These are phyloP conservation scores for Zygotorulaspora mrakii DNA, from an alignment of 1,139 yeast genomes.

Conservation along the genomic window DNA sequence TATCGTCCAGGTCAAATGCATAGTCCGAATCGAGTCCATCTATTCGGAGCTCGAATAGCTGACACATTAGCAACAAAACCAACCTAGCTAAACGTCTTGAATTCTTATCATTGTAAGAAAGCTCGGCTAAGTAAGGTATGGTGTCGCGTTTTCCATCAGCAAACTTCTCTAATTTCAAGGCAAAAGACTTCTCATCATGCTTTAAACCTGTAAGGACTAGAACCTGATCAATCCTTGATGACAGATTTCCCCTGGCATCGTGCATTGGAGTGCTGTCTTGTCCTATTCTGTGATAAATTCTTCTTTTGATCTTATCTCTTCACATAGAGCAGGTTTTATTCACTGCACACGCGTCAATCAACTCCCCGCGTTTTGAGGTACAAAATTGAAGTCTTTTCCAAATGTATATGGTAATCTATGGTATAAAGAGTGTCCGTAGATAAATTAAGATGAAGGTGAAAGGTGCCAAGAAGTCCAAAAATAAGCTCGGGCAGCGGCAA, in stretches of 20 bases:
- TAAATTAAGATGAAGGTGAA: constrained; percentile 3
- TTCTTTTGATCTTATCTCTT: too few species aligned
- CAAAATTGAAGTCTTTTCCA: neutral
- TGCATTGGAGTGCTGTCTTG: constrained; percentile 9
- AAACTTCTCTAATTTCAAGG: constrained; percentile 22
- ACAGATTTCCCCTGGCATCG: constrained; percentile 5
- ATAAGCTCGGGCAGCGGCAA: constrained; percentile 10
- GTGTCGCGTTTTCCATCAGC: constrained; percentile 12
- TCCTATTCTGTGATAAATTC: too few species aligned
- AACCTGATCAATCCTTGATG: constrained; percentile 20
- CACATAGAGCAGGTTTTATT: too few species aligned
- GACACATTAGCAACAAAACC: constrained; percentile 22
- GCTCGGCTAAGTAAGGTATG: constrained; percentile 16
- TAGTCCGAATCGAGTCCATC: constrained; percentile 13
- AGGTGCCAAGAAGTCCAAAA: constrained; percentile 9
- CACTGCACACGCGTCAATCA: too few species aligned
- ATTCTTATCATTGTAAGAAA: constrained; percentile 15
- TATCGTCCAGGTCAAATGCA: constrained; percentile 15
- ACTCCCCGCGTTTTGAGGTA: too few species aligned
- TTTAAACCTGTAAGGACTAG: constrained; percentile 22
- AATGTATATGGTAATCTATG: too few species aligned
- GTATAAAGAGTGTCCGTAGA: too few species aligned
- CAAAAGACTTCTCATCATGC: constrained; percentile 13
- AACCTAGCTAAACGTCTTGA: constrained; percentile 20
- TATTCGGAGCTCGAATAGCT: constrained; percentile 19